These are phyloP conservation scores for Dendrocalamus sinicus DNA, from an alignment of 176 grass and related monocot genomes.

Conservation along the genomic window DNA sequence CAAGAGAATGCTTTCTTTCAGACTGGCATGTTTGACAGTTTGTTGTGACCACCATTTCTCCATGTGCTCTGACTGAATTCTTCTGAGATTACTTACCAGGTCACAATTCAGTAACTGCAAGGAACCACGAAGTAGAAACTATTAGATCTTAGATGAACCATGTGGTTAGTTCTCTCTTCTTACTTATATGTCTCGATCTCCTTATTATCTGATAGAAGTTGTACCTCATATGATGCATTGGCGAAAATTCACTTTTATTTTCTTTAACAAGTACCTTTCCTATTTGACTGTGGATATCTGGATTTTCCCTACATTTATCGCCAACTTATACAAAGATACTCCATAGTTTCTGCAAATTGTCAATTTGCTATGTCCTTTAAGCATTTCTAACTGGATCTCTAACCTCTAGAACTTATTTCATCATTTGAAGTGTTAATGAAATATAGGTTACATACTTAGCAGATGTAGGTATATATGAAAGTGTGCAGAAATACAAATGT, in stretches of 20 bases:
- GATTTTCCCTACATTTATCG: no score
- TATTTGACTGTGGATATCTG: no score
- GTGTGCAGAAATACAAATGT: neutral
- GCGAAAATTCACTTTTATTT: neutral
- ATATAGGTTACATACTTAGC: constrained; percentile 12
- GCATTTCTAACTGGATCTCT: no score
- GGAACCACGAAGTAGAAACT: constrained; percentile 34
- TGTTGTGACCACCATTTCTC: constrained; percentile 10
- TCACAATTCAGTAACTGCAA: constrained; percentile 45
- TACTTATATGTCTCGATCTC: neutral
- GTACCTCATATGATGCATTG: neutral
- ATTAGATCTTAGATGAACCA: constrained; percentile 22
- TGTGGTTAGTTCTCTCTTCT: constrained; percentile 48
- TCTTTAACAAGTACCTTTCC: neutral
- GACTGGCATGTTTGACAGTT: constrained; percentile 8
- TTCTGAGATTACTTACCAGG: constrained; percentile 30
- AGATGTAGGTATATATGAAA: neutral
- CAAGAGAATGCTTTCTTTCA: neutral
- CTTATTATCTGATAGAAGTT: neutral
- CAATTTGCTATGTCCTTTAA: no score
- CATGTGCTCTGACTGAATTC: constrained; percentile 20
- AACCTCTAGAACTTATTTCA: neutral
- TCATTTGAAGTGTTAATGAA: neutral
- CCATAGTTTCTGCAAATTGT: no score
- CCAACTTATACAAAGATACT: no score